A percentile compares a stretch with the other conserved stretches of the same genome.
Conservation (phyloP, 805 yeast genomes). For the Saturnispora zaruensis region DNA sequence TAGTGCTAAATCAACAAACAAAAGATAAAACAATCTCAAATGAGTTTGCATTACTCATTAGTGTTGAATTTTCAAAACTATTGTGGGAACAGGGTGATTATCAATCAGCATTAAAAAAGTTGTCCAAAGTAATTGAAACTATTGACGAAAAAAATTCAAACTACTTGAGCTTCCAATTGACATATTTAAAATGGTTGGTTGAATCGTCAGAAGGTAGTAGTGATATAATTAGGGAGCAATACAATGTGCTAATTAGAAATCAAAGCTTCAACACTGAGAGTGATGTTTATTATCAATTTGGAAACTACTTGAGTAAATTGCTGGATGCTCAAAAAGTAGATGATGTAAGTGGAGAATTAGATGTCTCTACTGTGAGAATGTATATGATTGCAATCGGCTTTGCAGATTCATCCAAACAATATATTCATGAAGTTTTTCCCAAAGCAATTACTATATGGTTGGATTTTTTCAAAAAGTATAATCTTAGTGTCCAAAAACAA, state of each 20-base stretch:
- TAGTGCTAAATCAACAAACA: slow-evolving; percentile 31
- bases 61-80: slow-evolving; percentile 70
- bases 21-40: slow-evolving; percentile 8
- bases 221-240: slow-evolving; percentile 61
- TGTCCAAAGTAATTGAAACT: slow-evolving; percentile 34
- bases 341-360: slow-evolving; percentile 41
- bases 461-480: slow-evolving; percentile 48
- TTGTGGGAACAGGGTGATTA: slow-evolving; percentile 88
- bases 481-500: slow-evolving; percentile 2
- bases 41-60: slow-evolving; percentile 30
- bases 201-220: slow-evolving; percentile 76
- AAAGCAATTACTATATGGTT: slow-evolving; percentile 88
- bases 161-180: slow-evolving; percentile 44
- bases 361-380: slow-evolving; percentile 44
- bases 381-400: slow-evolving; percentile 52
- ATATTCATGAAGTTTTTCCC: slow-evolving; percentile 69
- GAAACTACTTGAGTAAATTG: slow-evolving; percentile 68
- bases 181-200: slow-evolving; percentile 85
- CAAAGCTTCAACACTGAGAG: slow-evolving; percentile 43
- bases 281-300: slow-evolving; percentile 71
- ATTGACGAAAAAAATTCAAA: slow-evolving; percentile 17
- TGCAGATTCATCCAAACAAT: slow-evolving; percentile 37
- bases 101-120: slow-evolving; percentile 67
- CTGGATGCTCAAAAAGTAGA: slow-evolving; percentile 49
- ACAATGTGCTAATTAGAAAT: slow-evolving; percentile 41